Evolutionary conservation across 768 basidiomycete species (phyloP).

Genomic region (Strobilomyces confusus): DNA sequence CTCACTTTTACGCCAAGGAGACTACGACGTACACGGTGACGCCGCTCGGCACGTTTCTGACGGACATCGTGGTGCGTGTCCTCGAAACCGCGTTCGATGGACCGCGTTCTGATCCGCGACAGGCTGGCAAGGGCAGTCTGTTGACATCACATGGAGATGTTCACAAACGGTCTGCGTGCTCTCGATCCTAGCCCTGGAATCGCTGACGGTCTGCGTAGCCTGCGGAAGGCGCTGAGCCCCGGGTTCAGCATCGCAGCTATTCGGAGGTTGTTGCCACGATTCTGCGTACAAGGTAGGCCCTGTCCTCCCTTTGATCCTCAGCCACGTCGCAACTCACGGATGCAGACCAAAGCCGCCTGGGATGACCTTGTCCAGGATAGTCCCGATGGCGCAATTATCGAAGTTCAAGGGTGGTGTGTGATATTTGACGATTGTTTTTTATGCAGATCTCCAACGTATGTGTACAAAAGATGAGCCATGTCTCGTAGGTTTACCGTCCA

Average conservation of each 20-base stretch:
- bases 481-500: conserved; percentile 34
- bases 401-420: conserved; percentile 45
- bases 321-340: background rate
- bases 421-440: background rate
- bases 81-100: no score
- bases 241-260: conserved; percentile 39
- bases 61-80: conserved; percentile 30
- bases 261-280: conserved; percentile 30
- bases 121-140: conserved; percentile 12
- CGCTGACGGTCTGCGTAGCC: conserved; percentile 11
- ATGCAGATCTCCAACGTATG: background rate
- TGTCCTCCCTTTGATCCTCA: background rate
- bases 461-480: conserved; percentile 39
- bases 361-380: conserved; percentile 22
- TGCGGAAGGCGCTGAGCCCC: conserved; percentile 36
- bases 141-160: conserved; percentile 19
- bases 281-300: conserved; percentile 37
- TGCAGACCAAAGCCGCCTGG: conserved; percentile 30
- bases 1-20: conserved; percentile 47
- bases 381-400: conserved; percentile 34
- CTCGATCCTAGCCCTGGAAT: background rate
- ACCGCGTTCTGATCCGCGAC: background rate
- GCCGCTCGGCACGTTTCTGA: conserved; percentile 20
- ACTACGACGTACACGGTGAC: conserved; percentile 36
- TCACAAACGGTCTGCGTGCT: conserved; percentile 10